phyloP scores from a whole-genome alignment of 768 basidiomycete genomes.

The Thelephora aurantiotincta region DNA sequence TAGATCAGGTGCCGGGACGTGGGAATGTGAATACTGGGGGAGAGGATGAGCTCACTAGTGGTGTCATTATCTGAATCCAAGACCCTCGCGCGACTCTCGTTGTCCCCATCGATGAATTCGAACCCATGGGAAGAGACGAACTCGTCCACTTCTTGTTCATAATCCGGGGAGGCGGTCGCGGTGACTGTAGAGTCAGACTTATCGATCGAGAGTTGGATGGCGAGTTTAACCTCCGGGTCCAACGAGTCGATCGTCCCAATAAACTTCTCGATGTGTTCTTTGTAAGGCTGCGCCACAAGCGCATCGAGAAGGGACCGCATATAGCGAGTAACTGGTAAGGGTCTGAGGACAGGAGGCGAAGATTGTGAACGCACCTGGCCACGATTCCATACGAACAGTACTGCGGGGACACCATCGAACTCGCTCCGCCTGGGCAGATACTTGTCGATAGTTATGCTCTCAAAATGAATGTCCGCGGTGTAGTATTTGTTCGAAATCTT shows the following conservation, averaged over 20 bases:
- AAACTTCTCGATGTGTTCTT: slow-evolving; percentile 37
- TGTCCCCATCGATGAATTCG: slow-evolving; percentile 55
- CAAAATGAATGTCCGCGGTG: slow-evolving; percentile 60
- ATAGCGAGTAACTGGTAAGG: background rate
- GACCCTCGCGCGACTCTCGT: slow-evolving; percentile 10
- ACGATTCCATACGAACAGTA: slow-evolving; percentile 57
- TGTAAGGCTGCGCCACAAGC: slow-evolving; percentile 31
- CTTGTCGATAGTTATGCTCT: slow-evolving; percentile 28
- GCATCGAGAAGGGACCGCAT: background rate
- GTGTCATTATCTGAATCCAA: slow-evolving; percentile 9
- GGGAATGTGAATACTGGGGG: background rate
- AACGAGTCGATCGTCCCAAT: slow-evolving; percentile 31
- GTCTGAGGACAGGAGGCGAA: background rate
- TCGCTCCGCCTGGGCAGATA: slow-evolving; percentile 7
- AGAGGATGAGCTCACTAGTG: background rate
- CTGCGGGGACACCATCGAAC: slow-evolving; percentile 43
- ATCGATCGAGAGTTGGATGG: slow-evolving; percentile 33
- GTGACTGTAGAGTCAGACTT: slow-evolving; percentile 7
- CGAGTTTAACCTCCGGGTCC: slow-evolving; percentile 61
- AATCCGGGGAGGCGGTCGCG: slow-evolving; percentile 25
- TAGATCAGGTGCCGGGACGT: background rate
- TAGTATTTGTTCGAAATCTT: slow-evolving; percentile 75
- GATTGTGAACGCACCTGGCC: slow-evolving; percentile 39
- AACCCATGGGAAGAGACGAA: slow-evolving; percentile 60
- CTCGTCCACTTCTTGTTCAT: slow-evolving; percentile 35